These are phyloP conservation scores for Aureobasidium pullulans DNA, from an alignment of 2,329 filamentous ascomycete genomes.

Conservation along the genomic window DNA sequence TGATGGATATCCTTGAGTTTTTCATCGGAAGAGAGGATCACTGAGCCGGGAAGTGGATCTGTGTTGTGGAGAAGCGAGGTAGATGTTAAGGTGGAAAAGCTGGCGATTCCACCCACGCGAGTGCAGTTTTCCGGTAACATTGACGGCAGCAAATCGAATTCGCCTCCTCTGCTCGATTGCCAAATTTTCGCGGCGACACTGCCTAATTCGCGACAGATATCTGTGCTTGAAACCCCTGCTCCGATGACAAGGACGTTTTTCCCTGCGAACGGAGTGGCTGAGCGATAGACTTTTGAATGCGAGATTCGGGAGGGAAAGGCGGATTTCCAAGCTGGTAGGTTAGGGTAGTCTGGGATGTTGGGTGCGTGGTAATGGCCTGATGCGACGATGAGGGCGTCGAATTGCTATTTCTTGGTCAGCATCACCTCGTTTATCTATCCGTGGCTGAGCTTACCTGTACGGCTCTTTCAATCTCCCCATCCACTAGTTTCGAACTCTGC, in stretches of 20 bases:
- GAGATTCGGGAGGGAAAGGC: conserved; percentile 38
- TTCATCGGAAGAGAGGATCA: conserved; percentile 48
- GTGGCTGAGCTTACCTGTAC: neutral
- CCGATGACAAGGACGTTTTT: conserved; percentile 53
- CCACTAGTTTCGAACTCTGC: conserved; percentile 38
- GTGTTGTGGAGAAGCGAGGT: conserved; percentile 28
- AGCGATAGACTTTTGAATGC: conserved; percentile 47
- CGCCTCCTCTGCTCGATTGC: conserved; percentile 53
- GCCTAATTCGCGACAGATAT: conserved; percentile 48
- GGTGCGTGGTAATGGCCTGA: conserved; percentile 49
- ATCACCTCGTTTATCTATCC: neutral
- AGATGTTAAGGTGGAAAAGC: conserved; percentile 29
- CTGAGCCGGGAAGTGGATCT: conserved; percentile 41
- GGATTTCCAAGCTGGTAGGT: conserved; percentile 40
- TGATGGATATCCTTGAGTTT: conserved; percentile 50
- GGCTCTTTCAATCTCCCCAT: conserved; percentile 2
- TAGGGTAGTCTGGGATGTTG: conserved; percentile 42
- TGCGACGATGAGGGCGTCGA: conserved; percentile 47
- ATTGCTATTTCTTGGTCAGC: conserved; percentile 26
- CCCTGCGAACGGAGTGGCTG: conserved; percentile 40
- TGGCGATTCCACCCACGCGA: conserved; percentile 45
- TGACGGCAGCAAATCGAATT: conserved; percentile 49
- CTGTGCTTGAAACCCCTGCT: conserved; percentile 47
- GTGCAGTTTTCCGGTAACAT: conserved; percentile 48
- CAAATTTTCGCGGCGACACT: conserved; percentile 38